A percentile compares a stretch with the other conserved stretches of the same genome.
These are phyloP conservation scores for Nematocida ironsii DNA, from an alignment of 371 early-diverging fungal species.

Conservation along the genomic window DNA sequence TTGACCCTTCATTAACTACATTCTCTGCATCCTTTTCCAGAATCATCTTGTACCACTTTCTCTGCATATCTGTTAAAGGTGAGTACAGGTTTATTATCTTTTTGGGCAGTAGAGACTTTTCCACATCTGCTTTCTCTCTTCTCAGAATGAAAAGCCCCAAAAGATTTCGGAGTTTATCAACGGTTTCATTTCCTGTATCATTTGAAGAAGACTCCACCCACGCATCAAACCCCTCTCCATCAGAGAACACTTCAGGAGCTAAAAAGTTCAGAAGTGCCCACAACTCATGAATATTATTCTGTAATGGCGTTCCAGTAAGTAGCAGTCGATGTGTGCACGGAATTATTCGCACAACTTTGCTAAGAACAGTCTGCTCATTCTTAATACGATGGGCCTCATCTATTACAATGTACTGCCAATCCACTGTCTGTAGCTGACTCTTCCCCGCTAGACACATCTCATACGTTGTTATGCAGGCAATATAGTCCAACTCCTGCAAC, in stretches of 20 bases:
- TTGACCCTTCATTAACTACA: constrained; percentile 53
- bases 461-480: constrained; percentile 64
- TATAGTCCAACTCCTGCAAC: constrained; percentile 89
- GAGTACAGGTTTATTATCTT: constrained; percentile 61
- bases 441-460: constrained; percentile 60
- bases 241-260: constrained; percentile 60
- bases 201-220: constrained; percentile 54
- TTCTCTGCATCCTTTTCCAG: constrained; percentile 56
- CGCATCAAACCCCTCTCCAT: constrained; percentile 59
- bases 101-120: constrained; percentile 60
- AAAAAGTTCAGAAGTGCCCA: constrained; percentile 63
- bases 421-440: constrained; percentile 19
- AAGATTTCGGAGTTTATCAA: constrained; percentile 56
- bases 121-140: constrained; percentile 61
- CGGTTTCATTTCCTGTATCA: constrained; percentile 35
- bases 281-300: constrained; percentile 62
- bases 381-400: constrained; percentile 62
- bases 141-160: constrained; percentile 56
- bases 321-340: constrained; percentile 54
- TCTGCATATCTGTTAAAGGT: constrained; percentile 58
- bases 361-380: constrained; percentile 60
- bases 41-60: constrained; percentile 60
- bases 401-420: constrained; percentile 63
- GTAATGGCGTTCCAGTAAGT: constrained; percentile 61
- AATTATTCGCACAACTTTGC: constrained; percentile 56